These are phyloP conservation scores for Ocimum tenuiflorum DNA, from an alignment of 257 asterid genomes.

Conservation along the genomic window DNA sequence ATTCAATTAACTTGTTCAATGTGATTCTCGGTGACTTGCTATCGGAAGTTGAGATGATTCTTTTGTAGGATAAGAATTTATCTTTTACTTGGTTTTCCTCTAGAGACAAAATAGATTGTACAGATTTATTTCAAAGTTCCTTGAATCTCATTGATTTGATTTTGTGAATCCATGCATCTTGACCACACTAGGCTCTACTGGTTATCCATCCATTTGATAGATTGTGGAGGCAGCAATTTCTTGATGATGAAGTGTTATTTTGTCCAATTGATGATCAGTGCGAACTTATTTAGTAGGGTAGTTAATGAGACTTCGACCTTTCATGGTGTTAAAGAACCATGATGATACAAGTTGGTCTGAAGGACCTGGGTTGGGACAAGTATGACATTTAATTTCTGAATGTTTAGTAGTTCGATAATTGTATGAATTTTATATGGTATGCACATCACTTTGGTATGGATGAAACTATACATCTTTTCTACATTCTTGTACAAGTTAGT, in stretches of 20 bases:
- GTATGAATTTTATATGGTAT: not conserved
- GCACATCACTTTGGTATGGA: not conserved
- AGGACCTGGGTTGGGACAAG: not conserved
- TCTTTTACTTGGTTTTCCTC: not conserved
- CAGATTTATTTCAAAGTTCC: not conserved
- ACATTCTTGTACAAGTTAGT: not conserved
- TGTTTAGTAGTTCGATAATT: not conserved
- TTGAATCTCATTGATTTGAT: not conserved
- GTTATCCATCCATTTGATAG: not conserved
- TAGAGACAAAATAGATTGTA: not conserved
- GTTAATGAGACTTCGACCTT: not conserved
- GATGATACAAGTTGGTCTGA: not conserved
- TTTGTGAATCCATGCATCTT: no score
- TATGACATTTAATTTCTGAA: not conserved
- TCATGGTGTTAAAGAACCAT: not conserved
- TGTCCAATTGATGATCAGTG: not conserved
- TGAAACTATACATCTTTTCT: not conserved
- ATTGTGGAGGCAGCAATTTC: not conserved
- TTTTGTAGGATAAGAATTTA: not conserved
- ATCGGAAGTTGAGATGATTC: not conserved
- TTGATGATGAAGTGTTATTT: not conserved
- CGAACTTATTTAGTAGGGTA: not conserved
- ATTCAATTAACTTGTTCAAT: not conserved
- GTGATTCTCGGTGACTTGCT: not conserved
- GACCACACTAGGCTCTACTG: no score